These are phyloP conservation scores for Cercospora berteroae DNA, from an alignment of 2,329 filamentous ascomycete species.

Conservation along the genomic window DNA sequence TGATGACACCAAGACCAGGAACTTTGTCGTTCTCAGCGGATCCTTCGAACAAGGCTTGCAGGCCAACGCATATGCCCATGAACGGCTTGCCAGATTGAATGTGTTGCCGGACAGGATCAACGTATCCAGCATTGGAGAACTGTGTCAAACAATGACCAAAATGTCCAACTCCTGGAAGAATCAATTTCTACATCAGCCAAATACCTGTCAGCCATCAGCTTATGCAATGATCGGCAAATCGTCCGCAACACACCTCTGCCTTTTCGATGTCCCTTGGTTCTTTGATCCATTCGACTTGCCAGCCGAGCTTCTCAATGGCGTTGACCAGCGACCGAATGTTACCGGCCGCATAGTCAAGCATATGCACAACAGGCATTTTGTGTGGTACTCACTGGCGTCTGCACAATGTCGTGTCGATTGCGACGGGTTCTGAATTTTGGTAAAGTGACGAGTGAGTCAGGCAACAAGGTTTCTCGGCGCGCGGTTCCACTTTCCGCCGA, in stretches of 20 bases:
- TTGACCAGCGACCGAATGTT: slow-evolving; percentile 96
- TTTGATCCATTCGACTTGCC: slow-evolving; percentile 87
- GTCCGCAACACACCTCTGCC: slow-evolving; percentile 64
- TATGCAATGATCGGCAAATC: not conserved
- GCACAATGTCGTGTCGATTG: not conserved
- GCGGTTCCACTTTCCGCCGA: not conserved
- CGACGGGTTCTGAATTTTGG: not conserved
- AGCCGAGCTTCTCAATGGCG: slow-evolving; percentile 94
- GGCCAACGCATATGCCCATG: slow-evolving; percentile 93
- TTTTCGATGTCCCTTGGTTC: slow-evolving; percentile 78
- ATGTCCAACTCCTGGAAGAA: slow-evolving; percentile 93
- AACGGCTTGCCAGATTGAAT: slow-evolving; percentile 92
- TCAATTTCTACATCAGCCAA: slow-evolving; percentile 66
- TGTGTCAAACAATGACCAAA: slow-evolving; percentile 94
- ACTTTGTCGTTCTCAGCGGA: slow-evolving; percentile 75
- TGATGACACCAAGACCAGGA: slow-evolving; percentile 72
- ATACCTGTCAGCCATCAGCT: slow-evolving; percentile 37
- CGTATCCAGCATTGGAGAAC: slow-evolving; percentile 75
- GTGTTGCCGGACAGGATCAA: slow-evolving; percentile 77
- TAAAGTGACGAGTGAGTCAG: slow-evolving; percentile 5
- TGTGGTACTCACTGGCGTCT: not conserved
- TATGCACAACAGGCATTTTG: slow-evolving; percentile 71
- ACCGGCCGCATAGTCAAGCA: slow-evolving; percentile 89
- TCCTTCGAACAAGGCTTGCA: slow-evolving; percentile 85
- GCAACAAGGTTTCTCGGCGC: slow-evolving; percentile 2